These are phyloP conservation scores for Guyanaporus albipodus DNA, from an alignment of 768 basidiomycete species.

Conservation along the genomic window DNA sequence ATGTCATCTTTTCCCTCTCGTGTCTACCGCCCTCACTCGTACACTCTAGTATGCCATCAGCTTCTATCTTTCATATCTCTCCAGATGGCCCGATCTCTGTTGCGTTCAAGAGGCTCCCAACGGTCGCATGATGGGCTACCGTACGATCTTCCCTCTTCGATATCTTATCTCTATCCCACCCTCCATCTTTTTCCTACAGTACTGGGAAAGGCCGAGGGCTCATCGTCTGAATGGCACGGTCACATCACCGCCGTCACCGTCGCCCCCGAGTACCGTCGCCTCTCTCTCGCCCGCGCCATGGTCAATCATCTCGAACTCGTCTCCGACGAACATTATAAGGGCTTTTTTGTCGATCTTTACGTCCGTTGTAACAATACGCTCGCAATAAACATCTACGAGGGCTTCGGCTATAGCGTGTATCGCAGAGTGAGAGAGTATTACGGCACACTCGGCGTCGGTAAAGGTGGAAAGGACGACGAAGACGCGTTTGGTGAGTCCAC, in stretches of 20 bases:
- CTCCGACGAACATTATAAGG: constrained; percentile 75
- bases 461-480: constrained; percentile 77
- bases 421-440: constrained; percentile 89
- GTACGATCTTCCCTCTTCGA: constrained; percentile 42
- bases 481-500: constrained; percentile 82
- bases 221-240: constrained; percentile 76
- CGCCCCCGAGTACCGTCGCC: constrained; percentile 87
- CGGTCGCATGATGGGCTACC: constrained; percentile 89
- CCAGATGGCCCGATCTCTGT: constrained; percentile 90
- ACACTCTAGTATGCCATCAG: constrained; percentile 69
- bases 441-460: constrained; percentile 68
- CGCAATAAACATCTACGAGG: constrained; percentile 90
- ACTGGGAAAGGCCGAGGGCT: constrained; percentile 89
- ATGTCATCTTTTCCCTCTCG: constrained; percentile 23
- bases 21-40: constrained; percentile 1
- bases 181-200: constrained; percentile 45
- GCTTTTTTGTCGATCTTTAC: constrained; percentile 93
- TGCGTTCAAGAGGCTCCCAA: constrained; percentile 76
- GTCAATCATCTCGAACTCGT: constrained; percentile 83
- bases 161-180: constrained; percentile 5
- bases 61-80: constrained; percentile 87
- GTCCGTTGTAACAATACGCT: constrained; percentile 84
- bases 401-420: constrained; percentile 90
- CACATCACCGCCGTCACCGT: constrained; percentile 96
- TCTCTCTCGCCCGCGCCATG: constrained; percentile 83